Evolutionary conservation across 805 yeast species (phyloP).

Genomic region (Lachancea lanzarotensis): DNA sequence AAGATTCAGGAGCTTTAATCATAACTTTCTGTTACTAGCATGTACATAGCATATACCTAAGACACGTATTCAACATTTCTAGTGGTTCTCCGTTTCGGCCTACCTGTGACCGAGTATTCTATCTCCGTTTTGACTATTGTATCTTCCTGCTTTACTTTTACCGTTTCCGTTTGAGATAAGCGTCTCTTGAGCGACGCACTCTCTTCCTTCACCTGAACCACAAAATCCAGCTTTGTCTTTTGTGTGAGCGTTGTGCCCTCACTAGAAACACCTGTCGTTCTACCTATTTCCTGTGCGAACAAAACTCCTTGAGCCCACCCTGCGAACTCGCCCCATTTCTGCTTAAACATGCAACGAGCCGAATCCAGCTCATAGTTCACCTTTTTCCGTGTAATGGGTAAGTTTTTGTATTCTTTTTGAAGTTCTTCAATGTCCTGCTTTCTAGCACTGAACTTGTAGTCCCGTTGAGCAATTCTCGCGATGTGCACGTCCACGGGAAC

Average conservation of each 20-base stretch:
- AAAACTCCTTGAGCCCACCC: slow-evolving; percentile 99
- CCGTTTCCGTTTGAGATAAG: background rate
- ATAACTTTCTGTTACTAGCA: background rate
- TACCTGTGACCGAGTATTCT: slow-evolving; percentile 24
- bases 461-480: slow-evolving; percentile 78
- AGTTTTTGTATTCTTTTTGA: slow-evolving; percentile 21
- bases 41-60: slow-evolving; percentile 6
- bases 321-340: slow-evolving; percentile 83
- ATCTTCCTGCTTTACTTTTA: slow-evolving; percentile 4
- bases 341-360: slow-evolving; percentile 53
- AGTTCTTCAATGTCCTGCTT: slow-evolving; percentile 28
- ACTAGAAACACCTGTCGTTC: slow-evolving; percentile 58
- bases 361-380: slow-evolving; percentile 34
- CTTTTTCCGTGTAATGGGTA: slow-evolving; percentile 30
- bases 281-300: slow-evolving; percentile 79
- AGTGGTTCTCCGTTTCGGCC: slow-evolving; percentile 16
- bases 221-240: slow-evolving; percentile 8
- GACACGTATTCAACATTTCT: slow-evolving; percentile 3
- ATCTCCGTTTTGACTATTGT: slow-evolving; percentile 10
- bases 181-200: background rate
- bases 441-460: slow-evolving; percentile 48
- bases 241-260: slow-evolving; percentile 23
- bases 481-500: slow-evolving; percentile 97
- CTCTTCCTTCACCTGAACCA: slow-evolving; percentile 3
- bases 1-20: background rate